Evolutionary conservation across 2,329 filamentous ascomycete genomes (phyloP).

Genomic region (Tolypocladium endophyticum): DNA sequence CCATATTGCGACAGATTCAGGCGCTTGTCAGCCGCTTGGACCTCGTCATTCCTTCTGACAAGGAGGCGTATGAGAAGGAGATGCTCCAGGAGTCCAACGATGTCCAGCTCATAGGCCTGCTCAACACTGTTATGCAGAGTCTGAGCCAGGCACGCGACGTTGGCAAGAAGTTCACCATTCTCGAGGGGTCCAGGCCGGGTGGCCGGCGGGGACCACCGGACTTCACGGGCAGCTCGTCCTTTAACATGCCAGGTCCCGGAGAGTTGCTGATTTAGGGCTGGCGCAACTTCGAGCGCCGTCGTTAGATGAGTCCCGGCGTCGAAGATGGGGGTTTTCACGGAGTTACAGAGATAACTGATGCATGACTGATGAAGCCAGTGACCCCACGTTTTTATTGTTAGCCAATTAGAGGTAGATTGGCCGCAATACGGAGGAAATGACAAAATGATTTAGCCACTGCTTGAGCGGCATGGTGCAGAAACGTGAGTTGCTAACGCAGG

Average conservation of each 20-base stretch:
- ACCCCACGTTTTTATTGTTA: not conserved
- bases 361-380: not conserved
- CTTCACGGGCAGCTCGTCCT: slow-evolving; percentile 12
- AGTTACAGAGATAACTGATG: not conserved
- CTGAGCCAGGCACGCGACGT: slow-evolving; percentile 61
- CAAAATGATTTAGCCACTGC: not conserved
- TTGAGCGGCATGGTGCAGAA: not conserved
- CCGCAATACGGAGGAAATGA: not conserved
- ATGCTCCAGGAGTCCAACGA: slow-evolving; percentile 73
- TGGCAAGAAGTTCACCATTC: slow-evolving; percentile 59
- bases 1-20: slow-evolving; percentile 78
- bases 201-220: slow-evolving; percentile 11
- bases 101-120: slow-evolving; percentile 65
- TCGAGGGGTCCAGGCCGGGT: slow-evolving; percentile 32
- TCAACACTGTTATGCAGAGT: slow-evolving; percentile 65
- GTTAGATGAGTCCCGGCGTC: not conserved
- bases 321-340: not conserved
- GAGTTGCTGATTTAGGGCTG: slow-evolving; percentile 19
- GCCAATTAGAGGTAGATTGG: not conserved
- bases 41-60: slow-evolving; percentile 64
- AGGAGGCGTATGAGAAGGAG: slow-evolving; percentile 56
- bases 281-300: not conserved
- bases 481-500: not conserved
- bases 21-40: slow-evolving; percentile 75
- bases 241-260: slow-evolving; percentile 14